These are phyloP conservation scores for Aeschynomene evenia DNA, from an alignment of 306 rosid species.

Conservation along the genomic window DNA sequence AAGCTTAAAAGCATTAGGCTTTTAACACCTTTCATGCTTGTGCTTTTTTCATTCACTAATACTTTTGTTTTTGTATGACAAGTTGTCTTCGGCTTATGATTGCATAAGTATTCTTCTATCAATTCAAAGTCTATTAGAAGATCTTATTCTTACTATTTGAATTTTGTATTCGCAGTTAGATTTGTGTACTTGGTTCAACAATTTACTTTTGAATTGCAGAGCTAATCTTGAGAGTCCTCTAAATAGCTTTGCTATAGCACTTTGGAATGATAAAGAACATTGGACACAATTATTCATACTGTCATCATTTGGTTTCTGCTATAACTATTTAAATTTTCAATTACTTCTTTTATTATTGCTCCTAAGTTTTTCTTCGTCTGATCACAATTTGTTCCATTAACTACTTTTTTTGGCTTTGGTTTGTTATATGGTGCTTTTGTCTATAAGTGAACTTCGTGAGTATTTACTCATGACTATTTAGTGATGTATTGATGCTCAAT, in stretches of 20 bases:
- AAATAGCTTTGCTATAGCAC: slow-evolving; percentile 84
- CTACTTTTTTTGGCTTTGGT: no score
- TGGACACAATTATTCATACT: slow-evolving; percentile 7
- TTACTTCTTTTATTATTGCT: slow-evolving; percentile 14
- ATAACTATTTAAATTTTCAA: not conserved
- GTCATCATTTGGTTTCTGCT: not conserved
- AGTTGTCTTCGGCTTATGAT: slow-evolving; percentile 99
- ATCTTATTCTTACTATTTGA: slow-evolving; percentile 42
- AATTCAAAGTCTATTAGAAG: slow-evolving; percentile 92
- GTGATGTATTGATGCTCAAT: no score
- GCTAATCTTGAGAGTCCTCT: slow-evolving; percentile 94
- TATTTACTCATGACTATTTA: no score
- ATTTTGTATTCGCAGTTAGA: slow-evolving; percentile 7
- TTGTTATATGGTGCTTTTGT: no score
- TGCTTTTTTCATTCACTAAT: no score
- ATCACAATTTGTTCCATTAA: no score
- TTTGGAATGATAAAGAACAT: slow-evolving; percentile 91
- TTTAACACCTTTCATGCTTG: slow-evolving; percentile 39
- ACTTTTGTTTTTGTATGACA: slow-evolving; percentile 54
- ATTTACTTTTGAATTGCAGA: slow-evolving; percentile 53
- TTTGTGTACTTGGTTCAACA: slow-evolving; percentile 35
- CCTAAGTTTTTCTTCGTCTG: not conserved
- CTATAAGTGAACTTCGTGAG: no score
- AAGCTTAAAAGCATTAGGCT: slow-evolving; percentile 22
- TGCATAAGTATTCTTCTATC: slow-evolving; percentile 95